These are phyloP conservation scores for Phytophthora lateralis DNA, from an alignment of 352 stramenopile genomes.

Conservation along the genomic window DNA sequence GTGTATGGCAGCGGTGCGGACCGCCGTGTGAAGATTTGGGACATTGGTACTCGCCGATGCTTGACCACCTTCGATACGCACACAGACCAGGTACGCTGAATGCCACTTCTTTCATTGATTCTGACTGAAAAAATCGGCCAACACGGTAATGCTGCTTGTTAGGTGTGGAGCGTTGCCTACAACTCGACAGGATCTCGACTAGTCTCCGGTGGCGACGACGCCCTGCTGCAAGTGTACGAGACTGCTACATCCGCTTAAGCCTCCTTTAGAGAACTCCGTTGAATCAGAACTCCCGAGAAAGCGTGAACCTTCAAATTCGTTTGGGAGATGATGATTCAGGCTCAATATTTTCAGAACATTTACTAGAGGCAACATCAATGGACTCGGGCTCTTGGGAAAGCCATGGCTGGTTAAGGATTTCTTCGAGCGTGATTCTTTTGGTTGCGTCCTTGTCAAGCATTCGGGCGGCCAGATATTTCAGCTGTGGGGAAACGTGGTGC, in stretches of 20 bases:
- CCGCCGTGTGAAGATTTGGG: conserved; percentile 93
- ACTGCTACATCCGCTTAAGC: conserved; percentile 50
- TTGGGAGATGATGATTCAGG: conserved; percentile 6
- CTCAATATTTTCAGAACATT: conserved; percentile 11
- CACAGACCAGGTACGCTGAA: conserved; percentile 79
- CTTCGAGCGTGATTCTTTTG: conserved; percentile 51
- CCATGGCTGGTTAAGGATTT: conserved; percentile 64
- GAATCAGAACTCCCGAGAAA: neutral
- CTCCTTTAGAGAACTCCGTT: neutral
- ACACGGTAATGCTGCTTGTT: conserved; percentile 1
- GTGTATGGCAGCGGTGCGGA: conserved; percentile 67
- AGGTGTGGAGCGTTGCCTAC: conserved; percentile 93
- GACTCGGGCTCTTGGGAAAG: conserved; percentile 42
- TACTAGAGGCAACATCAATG: conserved; percentile 6
- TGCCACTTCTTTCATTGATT: conserved; percentile 2
- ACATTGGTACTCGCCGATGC: conserved; percentile 86
- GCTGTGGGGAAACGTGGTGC: conserved; percentile 36
- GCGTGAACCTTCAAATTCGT: conserved; percentile 5
- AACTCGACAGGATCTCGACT: conserved; percentile 83
- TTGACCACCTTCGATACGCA: conserved; percentile 91
- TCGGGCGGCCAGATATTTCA: conserved; percentile 42
- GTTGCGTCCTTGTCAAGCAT: conserved; percentile 63
- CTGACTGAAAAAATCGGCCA: conserved; percentile 3
- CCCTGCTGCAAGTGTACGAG: conserved; percentile 90
- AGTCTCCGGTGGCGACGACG: conserved; percentile 90